Conservation (phyloP, 768 basidiomycete genomes). For the Ramaria sp. region DNA sequence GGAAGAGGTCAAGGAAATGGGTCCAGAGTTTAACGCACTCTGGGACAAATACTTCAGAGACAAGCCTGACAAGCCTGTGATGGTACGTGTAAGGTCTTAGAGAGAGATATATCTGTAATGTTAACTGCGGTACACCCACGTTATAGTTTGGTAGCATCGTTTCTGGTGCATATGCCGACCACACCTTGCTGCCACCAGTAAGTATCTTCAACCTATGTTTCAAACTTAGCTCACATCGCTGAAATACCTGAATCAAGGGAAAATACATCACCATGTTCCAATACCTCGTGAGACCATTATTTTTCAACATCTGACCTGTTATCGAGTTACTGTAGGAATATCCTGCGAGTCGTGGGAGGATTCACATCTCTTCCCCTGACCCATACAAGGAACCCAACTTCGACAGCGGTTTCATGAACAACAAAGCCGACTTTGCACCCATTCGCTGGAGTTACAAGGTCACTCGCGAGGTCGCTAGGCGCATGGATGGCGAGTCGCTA, state of each 20-base stretch:
- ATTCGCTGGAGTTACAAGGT: slow-evolving; percentile 73
- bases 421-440: slow-evolving; percentile 68
- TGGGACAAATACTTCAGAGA: slow-evolving; percentile 68
- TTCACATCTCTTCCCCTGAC: slow-evolving; percentile 48
- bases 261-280: slow-evolving; percentile 38
- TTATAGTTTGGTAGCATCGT: slow-evolving; percentile 55
- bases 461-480: slow-evolving; percentile 57
- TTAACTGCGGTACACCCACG: neutral
- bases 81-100: slow-evolving; percentile 22
- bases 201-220: slow-evolving; percentile 32
- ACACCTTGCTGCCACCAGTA: slow-evolving; percentile 56
- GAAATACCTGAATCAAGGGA: slow-evolving; percentile 1
- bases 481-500: slow-evolving; percentile 47
- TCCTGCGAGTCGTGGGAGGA: slow-evolving; percentile 65
- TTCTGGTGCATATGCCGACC: slow-evolving; percentile 61
- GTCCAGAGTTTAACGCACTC: slow-evolving; percentile 61
- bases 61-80: slow-evolving; percentile 71
- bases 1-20: slow-evolving; percentile 65
- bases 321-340: slow-evolving; percentile 36
- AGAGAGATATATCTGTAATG: neutral
- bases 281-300: slow-evolving; percentile 33
- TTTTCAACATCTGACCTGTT: neutral
- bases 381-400: slow-evolving; percentile 56
- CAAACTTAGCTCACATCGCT: slow-evolving; percentile 14
- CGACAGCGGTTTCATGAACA: slow-evolving; percentile 71